Conservation (phyloP, 352 stramenopile species). For the Pseudoperonospora humuli region DNA sequence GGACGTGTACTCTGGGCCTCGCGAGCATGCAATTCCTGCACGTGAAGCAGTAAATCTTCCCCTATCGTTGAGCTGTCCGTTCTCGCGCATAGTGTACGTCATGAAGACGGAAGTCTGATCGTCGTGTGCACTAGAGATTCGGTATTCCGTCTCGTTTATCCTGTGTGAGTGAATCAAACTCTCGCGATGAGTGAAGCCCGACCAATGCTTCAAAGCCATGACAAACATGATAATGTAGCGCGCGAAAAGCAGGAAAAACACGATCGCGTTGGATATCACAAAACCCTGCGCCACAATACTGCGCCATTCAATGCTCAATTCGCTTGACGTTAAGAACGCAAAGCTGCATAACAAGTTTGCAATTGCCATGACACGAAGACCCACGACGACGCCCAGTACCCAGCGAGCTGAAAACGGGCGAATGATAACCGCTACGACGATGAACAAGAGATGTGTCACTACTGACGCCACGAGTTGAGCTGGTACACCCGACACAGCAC, state of each 20-base stretch:
- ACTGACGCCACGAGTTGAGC: conserved; percentile 48
- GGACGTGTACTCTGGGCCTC: conserved; percentile 11
- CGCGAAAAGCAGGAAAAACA: conserved; percentile 49
- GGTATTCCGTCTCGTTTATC: conserved; percentile 14
- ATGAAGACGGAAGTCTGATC: conserved; percentile 18
- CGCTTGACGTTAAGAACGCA: conserved; percentile 45
- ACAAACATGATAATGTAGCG: conserved; percentile 55
- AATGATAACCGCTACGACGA: conserved; percentile 40
- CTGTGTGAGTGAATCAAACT: conserved; percentile 19
- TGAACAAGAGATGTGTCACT: conserved; percentile 41
- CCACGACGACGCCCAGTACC: conserved; percentile 29
- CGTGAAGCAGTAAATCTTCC: conserved; percentile 20
- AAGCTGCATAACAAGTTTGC: conserved; percentile 47
- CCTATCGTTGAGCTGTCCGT: conserved; percentile 15
- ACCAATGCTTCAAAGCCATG: conserved; percentile 43
- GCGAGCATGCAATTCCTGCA: conserved; percentile 11
- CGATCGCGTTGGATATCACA: conserved; percentile 47
- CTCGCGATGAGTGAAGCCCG: conserved; percentile 20
- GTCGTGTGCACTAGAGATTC: conserved; percentile 4
- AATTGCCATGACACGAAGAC: conserved; percentile 37
- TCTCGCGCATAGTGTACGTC: conserved; percentile 16
- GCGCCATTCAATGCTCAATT: conserved; percentile 28
- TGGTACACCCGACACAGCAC: conserved; percentile 32
- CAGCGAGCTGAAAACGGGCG: conserved; percentile 37
- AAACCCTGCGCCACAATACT: conserved; percentile 40